Evolutionary conservation across 352 stramenopile species (phyloP).

Genomic region (Achlya hypogyna): DNA sequence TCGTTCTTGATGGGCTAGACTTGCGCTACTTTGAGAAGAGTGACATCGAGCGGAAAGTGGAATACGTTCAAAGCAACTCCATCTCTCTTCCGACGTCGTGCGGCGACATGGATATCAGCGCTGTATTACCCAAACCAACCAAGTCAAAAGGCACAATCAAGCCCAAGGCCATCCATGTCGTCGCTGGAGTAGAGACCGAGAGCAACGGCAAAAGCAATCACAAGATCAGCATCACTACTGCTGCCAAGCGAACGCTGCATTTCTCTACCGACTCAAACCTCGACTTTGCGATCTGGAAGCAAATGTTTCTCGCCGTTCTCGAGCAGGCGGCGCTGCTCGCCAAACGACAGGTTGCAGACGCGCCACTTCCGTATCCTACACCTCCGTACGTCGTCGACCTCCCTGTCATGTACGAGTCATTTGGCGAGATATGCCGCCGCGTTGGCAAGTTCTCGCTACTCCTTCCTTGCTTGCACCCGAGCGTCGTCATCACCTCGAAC

Average conservation of each 20-base stretch:
- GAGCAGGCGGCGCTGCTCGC: background rate
- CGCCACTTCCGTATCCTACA: background rate
- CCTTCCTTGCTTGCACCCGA: conserved; percentile 64
- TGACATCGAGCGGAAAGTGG: background rate
- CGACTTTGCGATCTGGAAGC: conserved; percentile 12
- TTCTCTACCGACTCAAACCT: conserved; percentile 2
- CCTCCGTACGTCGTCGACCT: conserved; percentile 27
- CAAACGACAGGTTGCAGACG: background rate
- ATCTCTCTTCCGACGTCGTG: conserved; percentile 16
- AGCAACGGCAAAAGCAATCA: background rate
- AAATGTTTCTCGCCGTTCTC: conserved; percentile 10
- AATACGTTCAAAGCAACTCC: conserved; percentile 9
- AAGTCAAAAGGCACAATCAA: background rate
- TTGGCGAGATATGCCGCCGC: conserved; percentile 55
- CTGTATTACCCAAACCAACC: background rate
- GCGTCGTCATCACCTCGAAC: conserved; percentile 70
- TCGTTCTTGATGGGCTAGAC: background rate
- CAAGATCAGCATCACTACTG: conserved; percentile 3
- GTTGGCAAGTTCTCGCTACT: conserved; percentile 74
- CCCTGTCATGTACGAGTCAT: conserved; percentile 61
- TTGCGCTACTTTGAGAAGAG: conserved; percentile 10
- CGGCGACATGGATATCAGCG: background rate
- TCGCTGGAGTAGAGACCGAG: background rate
- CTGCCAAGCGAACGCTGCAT: conserved; percentile 8
- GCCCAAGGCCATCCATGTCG: background rate